A percentile compares a stretch with the other conserved stretches of the same genome.
phyloP scores from a whole-genome alignment of 2,329 filamentous ascomycete genomes.

The Hortaea sp. region DNA sequence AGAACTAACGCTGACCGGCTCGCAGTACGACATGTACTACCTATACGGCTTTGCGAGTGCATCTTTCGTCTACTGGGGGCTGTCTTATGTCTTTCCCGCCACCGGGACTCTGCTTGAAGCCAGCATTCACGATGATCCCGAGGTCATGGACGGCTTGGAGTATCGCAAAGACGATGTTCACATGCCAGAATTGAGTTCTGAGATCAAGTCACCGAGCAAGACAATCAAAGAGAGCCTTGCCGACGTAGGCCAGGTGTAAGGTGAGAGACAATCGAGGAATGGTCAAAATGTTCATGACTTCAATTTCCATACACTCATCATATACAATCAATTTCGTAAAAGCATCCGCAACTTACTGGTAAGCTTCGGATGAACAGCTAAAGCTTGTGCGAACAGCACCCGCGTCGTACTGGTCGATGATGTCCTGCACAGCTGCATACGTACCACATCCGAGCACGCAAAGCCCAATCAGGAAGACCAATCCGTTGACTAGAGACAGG shows the following conservation, averaged over 20 bases:
- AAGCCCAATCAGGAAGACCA: constrained; percentile 30
- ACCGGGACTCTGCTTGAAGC: constrained; percentile 37
- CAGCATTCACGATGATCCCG: constrained; percentile 14
- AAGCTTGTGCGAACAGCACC: constrained; percentile 32
- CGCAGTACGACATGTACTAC: constrained; percentile 53
- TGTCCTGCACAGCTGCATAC: constrained; percentile 29
- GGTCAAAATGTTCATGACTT: not conserved
- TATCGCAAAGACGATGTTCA: constrained; percentile 5
- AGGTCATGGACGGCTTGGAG: constrained; percentile 11
- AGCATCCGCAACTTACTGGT: constrained; percentile 4
- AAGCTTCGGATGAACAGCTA: constrained; percentile 27
- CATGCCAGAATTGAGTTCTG: not conserved
- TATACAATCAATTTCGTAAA: too few species aligned
- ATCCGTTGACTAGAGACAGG: constrained; percentile 35
- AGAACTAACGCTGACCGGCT: not conserved
- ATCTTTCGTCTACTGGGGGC: constrained; percentile 44
- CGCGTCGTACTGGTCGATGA: constrained; percentile 29
- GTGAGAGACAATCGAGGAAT: not conserved
- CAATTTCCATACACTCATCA: too few species aligned
- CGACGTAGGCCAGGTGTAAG: not conserved
- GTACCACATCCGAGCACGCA: constrained; percentile 29
- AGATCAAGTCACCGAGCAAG: not conserved
- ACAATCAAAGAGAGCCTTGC: not conserved
- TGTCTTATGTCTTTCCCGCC: constrained; percentile 42
- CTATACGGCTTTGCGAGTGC: constrained; percentile 50